Percentiles rank a stretch among this genome's conserved stretches.
phyloP scores from a whole-genome alignment of 176 grass and related monocot species.

The Zoysia pacifica region DNA sequence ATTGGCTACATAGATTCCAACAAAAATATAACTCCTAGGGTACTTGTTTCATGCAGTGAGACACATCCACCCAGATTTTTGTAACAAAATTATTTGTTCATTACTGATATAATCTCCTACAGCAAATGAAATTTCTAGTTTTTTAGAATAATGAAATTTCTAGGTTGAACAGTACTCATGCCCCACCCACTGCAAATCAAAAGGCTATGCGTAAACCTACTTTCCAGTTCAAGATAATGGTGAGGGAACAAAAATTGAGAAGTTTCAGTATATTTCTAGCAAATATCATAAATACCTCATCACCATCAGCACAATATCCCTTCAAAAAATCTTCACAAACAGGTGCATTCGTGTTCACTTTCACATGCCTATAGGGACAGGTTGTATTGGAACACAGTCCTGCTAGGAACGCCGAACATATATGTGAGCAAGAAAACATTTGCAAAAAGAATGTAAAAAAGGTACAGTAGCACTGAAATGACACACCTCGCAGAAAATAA shows the following conservation, averaged over 20 bases:
- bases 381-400: conserved; percentile 81
- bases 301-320: conserved; percentile 89
- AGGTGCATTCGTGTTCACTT: conserved; percentile 77
- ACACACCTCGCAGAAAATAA: conserved; percentile 86
- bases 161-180: conserved; percentile 6
- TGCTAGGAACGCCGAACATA: conserved; percentile 41
- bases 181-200: neutral
- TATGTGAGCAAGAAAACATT: conserved; percentile 35
- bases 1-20: neutral
- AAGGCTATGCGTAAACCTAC: conserved; percentile 9
- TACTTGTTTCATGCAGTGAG: neutral
- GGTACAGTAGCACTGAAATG: conserved; percentile 31
- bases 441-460: conserved; percentile 21
- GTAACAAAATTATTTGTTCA: neutral
- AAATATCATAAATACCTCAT: conserved; percentile 70
- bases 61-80: conserved; percentile 1
- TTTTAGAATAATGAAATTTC: neutral
- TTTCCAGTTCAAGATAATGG: conserved; percentile 3
- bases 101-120: neutral
- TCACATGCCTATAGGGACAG: conserved; percentile 98
- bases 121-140: neutral
- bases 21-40: neutral
- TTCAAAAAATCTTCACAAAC: conserved; percentile 87
- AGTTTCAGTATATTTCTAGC: conserved; percentile 18
- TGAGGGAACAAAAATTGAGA: neutral